Percentiles rank a stretch among this genome's conserved stretches.
These are phyloP conservation scores for Ascomycota sp. DNA, from an alignment of 2,329 filamentous ascomycete genomes.

Conservation along the genomic window DNA sequence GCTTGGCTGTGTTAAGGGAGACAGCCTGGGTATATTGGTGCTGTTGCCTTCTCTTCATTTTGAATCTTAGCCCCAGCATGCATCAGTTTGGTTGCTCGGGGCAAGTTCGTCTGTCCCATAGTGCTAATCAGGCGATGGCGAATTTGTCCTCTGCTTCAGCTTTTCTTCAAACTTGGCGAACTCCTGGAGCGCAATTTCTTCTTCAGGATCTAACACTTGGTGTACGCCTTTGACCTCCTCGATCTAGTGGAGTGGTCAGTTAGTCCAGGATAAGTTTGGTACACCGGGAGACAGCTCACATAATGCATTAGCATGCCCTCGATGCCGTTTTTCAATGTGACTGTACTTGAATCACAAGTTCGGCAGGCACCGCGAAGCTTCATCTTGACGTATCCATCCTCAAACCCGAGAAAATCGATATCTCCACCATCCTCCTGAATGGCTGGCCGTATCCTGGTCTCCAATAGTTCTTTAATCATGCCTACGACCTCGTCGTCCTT, in stretches of 20 bases:
- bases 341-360: constrained; percentile 91
- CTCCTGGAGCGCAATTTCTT: constrained; percentile 68
- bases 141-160: constrained; percentile 27
- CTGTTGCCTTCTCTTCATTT: too few species aligned
- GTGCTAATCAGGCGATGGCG: constrained; percentile 2
- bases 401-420: constrained; percentile 85
- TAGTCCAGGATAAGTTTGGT: neutral
- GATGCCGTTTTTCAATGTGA: constrained; percentile 92
- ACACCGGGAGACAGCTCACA: constrained; percentile 28
- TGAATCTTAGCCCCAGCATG: too few species aligned
- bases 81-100: too few species aligned
- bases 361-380: constrained; percentile 85
- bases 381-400: constrained; percentile 58
- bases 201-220: constrained; percentile 79
- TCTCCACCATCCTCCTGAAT: constrained; percentile 97
- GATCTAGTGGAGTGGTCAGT: constrained; percentile 38
- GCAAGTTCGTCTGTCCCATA: too few species aligned
- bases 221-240: constrained; percentile 88
- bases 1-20: too few species aligned
- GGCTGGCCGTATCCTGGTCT: constrained; percentile 82
- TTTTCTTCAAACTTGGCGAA: constrained; percentile 94
- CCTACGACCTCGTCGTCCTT: constrained; percentile 85
- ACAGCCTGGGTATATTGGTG: too few species aligned
- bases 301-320: constrained; percentile 98
- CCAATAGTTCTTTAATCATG: constrained; percentile 96